Base-by-base conservation (phyloP, 257 asterid species). In the Plantago ovata region DNA sequence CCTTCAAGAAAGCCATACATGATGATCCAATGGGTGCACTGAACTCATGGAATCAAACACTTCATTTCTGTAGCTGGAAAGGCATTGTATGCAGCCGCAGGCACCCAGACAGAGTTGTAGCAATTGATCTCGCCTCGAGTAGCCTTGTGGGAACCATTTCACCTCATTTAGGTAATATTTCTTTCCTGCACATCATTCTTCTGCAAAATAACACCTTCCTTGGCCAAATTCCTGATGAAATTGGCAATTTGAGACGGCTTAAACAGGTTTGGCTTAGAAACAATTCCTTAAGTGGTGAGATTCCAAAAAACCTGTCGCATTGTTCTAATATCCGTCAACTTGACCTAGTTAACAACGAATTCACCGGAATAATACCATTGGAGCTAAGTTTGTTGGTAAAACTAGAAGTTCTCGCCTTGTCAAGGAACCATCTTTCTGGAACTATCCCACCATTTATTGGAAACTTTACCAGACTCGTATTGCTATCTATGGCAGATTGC, bases 351-450 rank as follows among this genome's bases (percentile, higher is more conserved):
- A 13, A 20, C 1, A 48, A 48, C 22, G 22, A 48, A 0, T 24
- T 48, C 32, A 48, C 13, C 22, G 53, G 53, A 48, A 9, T 9
- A 23, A 48, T 48, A 48, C 53, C 53, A 16, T 13, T 10, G 4
- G 23, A 48, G 32, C 53, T 48, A 1, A 48, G 53, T 19, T 54
- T 51, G 12, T 60, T 75, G 57, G 40, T 45, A 9, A 59, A 66
- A 16, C 74, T 75, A 12, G 39, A 66, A 48, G 6, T 21, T 40
- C 45, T 70, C 13, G 36, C 3, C 39, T 40, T 75, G 40, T 64
- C 60, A 23, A 9, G 6, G 21, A 75, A 70, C 63, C 43, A 49
- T 8, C 33, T 75, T 24, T 58, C 63, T 0, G 80, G 77, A 16
- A 40, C 63, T 20, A 70, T 66, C 50, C 67, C 71, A 4, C 53